Percentiles rank a stretch among this genome's conserved stretches.
These are phyloP conservation scores for Paramarasmius palmivorus DNA, from an alignment of 1,284 basidiomycete species.

Conservation along the genomic window DNA sequence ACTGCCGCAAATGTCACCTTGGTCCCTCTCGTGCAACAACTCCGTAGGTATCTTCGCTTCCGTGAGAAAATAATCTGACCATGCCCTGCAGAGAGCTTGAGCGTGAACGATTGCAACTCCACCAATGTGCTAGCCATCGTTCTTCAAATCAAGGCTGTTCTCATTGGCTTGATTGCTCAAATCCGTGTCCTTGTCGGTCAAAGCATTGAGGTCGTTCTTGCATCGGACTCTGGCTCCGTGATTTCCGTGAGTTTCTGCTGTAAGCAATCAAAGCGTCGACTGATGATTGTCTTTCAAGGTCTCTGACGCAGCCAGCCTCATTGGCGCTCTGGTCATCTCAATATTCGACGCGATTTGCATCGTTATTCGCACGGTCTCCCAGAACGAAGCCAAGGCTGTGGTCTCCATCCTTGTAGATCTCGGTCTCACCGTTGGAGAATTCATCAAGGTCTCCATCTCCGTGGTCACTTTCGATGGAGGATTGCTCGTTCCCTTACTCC, in stretches of 20 bases:
- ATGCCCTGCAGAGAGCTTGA: background rate
- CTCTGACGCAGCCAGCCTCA: background rate
- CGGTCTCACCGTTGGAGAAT: background rate
- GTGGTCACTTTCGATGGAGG: slow-evolving; percentile 3
- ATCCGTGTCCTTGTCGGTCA: background rate
- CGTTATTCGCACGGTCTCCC: background rate
- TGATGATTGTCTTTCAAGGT: too few species aligned
- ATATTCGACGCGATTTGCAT: background rate
- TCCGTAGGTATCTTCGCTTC: background rate
- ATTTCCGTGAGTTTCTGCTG: background rate
- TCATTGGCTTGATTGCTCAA: background rate
- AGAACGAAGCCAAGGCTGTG: background rate
- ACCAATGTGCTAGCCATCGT: background rate
- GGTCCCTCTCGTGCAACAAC: background rate
- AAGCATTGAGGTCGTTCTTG: background rate
- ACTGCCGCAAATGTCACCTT: background rate
- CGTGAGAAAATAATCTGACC: background rate
- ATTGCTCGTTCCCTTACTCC: background rate
- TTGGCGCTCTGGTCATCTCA: background rate
- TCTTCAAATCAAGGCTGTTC: background rate
- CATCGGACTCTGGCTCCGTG: background rate
- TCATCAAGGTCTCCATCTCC: background rate
- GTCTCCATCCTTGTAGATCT: background rate
- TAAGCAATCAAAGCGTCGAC: too few species aligned
- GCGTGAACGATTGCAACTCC: background rate